A percentile compares a stretch with the other conserved stretches of the same genome.
phyloP scores from a whole-genome alignment of 257 asterid species.

The Leonotis leonurus region DNA sequence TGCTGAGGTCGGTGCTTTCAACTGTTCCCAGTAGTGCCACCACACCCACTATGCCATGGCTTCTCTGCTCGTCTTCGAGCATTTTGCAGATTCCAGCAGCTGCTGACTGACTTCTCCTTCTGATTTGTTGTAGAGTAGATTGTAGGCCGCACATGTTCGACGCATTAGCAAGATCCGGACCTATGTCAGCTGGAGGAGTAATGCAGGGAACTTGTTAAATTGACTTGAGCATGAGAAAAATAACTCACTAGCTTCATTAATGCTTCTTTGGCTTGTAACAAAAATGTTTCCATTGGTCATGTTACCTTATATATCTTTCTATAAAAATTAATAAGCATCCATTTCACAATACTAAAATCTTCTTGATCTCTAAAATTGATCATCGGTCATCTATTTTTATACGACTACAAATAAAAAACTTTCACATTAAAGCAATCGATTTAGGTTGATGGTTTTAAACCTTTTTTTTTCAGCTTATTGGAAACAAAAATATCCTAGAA shows the following conservation, averaged over 20 bases:
- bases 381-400: too few relatives aligned
- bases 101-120: slow-evolving; percentile 30
- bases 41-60: slow-evolving; percentile 37
- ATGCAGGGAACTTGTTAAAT: not conserved
- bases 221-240: too few relatives aligned
- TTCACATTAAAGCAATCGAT: too few relatives aligned
- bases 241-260: too few relatives aligned
- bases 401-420: too few relatives aligned
- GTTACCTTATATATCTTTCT: too few relatives aligned
- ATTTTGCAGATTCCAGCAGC: slow-evolving; percentile 40
- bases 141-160: slow-evolving; percentile 14
- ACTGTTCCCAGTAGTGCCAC: slow-evolving; percentile 62
- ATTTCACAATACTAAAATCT: too few relatives aligned
- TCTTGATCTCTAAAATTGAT: too few relatives aligned
- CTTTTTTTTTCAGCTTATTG: not conserved
- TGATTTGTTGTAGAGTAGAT: slow-evolving; percentile 21
- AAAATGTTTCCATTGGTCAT: too few relatives aligned
- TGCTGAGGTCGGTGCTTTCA: slow-evolving; percentile 43
- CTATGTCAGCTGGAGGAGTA: slow-evolving; percentile 25
- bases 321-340: too few relatives aligned
- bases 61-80: slow-evolving; percentile 16
- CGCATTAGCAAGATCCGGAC: slow-evolving; percentile 12
- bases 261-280: too few relatives aligned
- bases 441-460: not conserved
- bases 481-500: not conserved